Percentiles rank a stretch among this genome's conserved stretches.
Conservation (phyloP, 257 asterid genomes). For the Schizonepeta tenuifolia region DNA sequence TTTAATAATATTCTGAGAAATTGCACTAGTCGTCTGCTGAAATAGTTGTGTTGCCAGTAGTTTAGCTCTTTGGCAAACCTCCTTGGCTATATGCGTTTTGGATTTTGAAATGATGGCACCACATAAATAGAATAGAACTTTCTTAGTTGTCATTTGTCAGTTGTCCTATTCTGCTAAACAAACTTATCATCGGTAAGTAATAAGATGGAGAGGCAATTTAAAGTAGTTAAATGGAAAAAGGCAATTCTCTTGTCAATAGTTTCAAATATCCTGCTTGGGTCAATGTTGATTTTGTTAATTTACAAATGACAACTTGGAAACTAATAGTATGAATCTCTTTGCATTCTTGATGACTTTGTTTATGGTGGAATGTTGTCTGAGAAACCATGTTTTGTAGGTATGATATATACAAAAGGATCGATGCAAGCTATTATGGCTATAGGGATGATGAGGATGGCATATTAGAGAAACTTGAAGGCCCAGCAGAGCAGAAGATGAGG, state of each 20-base stretch:
- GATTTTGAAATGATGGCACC: constrained; percentile 5
- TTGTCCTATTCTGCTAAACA: constrained; percentile 1
- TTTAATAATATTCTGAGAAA: neutral
- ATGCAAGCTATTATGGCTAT: constrained; percentile 93
- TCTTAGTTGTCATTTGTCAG: neutral
- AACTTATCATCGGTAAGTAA: neutral
- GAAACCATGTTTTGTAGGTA: constrained; percentile 54
- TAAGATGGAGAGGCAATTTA: neutral
- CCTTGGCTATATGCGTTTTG: neutral
- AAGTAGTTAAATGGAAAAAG: neutral
- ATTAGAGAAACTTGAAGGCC: constrained; percentile 76
- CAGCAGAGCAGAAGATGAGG: constrained; percentile 78
- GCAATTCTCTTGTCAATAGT: neutral
- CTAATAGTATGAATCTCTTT: neutral
- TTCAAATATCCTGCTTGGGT: neutral
- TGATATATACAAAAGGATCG: constrained; percentile 92
- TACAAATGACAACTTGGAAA: neutral
- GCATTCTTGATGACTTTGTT: neutral
- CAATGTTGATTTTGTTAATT: constrained; percentile 13
- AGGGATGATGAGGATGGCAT: constrained; percentile 97
- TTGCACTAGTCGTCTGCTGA: neutral
- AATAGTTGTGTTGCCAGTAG: neutral
- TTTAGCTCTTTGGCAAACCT: neutral
- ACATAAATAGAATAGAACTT: neutral
- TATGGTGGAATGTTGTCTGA: constrained; percentile 5